Base-by-base conservation (phyloP, 2,329 filamentous ascomycete genomes). In the Penicillium crustosum region DNA sequence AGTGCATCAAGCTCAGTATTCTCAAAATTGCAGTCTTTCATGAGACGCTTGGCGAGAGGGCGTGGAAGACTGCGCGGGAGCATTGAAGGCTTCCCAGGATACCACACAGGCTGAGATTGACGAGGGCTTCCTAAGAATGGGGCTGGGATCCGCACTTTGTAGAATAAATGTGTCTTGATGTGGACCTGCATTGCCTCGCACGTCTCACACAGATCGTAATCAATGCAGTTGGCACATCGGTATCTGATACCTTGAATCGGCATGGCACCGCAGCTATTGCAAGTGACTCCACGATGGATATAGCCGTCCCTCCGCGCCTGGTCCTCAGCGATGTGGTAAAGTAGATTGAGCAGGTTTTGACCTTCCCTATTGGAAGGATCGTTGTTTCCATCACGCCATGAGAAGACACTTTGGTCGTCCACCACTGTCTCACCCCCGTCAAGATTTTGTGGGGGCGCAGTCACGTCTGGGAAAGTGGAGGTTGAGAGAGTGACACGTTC, bases 261-360 rank as follows among this genome's bases (percentile, higher is more conserved):
- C 49, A 90, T 86, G 68, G 89, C 86, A 55, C 90, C 90, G 68
- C 94, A 99, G 49, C 86, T 86, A 73, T 97, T 96, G 73, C 94
- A 99, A 38, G 89, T 89, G 60, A 96, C 95, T 13, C 94, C 93
- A 13, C 93, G 85, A 73, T 99, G 94, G 23, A 97, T 89, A 69
- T 94, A 96, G 21, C 91, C 90, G 71, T 94, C 93, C 51, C 90
- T 84, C 55, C 88, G 86, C 1, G 93, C 91, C 71, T 96, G 93
- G 65, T 97, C 92, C 74, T 97, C 93, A 0, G 93, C 95, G 47
- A 97, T 95, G 58, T 93, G 86, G 71, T 96, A 97, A 1, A 97
- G 81, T 2, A 97, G 81, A 61, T 87, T 90, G 45, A 95, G 88
- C 49, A 96, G 86, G 59, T 92, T 93, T 68, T 94, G 90, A 7